These are phyloP conservation scores for Pholiota microspora DNA, from an alignment of 768 basidiomycete genomes.

Conservation along the genomic window DNA sequence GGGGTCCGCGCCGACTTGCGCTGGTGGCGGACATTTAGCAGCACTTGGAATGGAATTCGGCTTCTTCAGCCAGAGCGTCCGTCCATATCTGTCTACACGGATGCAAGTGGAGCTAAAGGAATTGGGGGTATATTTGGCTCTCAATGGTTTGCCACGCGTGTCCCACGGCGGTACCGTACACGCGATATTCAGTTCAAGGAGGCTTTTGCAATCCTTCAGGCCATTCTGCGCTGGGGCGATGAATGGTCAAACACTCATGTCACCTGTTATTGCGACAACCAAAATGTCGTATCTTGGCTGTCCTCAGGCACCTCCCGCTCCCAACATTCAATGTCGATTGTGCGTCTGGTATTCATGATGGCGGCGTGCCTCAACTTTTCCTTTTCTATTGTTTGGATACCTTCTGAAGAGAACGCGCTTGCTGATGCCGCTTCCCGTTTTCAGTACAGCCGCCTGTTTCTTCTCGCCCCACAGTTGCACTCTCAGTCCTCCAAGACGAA, in stretches of 20 bases:
- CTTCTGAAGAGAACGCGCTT: constrained; percentile 18
- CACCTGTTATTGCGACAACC: constrained; percentile 15
- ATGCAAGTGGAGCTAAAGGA: constrained; percentile 19
- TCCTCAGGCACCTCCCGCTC: constrained; percentile 8
- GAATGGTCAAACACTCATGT: constrained; percentile 23
- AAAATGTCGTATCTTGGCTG: constrained; percentile 10
- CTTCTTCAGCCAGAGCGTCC: constrained; percentile 12
- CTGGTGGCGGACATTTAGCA: constrained; percentile 29
- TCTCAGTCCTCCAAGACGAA: background rate
- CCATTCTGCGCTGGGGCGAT: constrained; percentile 27
- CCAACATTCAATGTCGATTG: constrained; percentile 11
- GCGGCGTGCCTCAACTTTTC: constrained; percentile 19
- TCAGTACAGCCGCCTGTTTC: constrained; percentile 13
- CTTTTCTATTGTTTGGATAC: constrained; percentile 22
- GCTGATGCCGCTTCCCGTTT: constrained; percentile 29
- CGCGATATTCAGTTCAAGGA: constrained; percentile 34
- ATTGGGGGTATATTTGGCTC: background rate
- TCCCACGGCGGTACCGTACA: constrained; percentile 21
- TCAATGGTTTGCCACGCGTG: constrained; percentile 24
- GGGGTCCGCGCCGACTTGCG: constrained; percentile 18
- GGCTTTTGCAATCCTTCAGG: constrained; percentile 27
- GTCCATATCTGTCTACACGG: constrained; percentile 26
- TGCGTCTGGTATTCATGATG: constrained; percentile 16
- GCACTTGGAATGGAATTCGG: constrained; percentile 28
- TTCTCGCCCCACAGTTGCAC: background rate